Evolutionary conservation across 495 filamentous ascomycete genomes (phyloP), one percentile per base, ranked within the genome.

Genomic region (Penicillium ochrochloron): DNA sequence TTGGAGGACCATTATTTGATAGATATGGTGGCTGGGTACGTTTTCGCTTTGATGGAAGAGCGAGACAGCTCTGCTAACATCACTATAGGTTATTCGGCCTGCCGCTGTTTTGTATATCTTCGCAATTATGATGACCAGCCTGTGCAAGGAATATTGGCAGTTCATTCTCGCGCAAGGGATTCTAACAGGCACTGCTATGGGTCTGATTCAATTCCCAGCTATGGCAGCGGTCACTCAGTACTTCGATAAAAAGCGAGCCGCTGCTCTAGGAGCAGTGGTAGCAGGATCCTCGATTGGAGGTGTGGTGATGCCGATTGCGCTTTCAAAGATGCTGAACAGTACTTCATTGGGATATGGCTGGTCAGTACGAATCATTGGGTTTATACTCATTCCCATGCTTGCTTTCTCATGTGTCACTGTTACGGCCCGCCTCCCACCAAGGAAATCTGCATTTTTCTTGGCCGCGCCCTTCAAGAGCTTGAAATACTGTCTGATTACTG

Each of bases 241-340:
- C 52, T 78, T 78, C 61, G 71, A 70, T 34, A 83, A 76, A 66
- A 83, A 82, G 41, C 80, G 86, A 2, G 77, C 73, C 3, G 72
- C 89, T 19, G 90, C 88, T 0, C 75, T 91, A 2, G 68, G 68
- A 5, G 19, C 66, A 15, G 62, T 48, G 0, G 57, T 68, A 2
- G 44, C 67, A 12, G 72, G 70, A 17, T 71, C 72, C 5, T 71
- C 67, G 11, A 59, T 73, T 11, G 70, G 70, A 1, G 70, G 72
- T 7, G 54, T 75, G 37, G 37, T 41, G 14, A 41, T 41, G 14
- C 37, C 37, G 14, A 41, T 41, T 6, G 37, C 37, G 17, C 37
- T 41, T 41, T 41, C 37, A 17, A 17, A 41, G 12, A 41, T 41
- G 37, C 37, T 41, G 5, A 17, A 41, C 37, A 41, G 37, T 17